Percentiles rank a stretch among this genome's conserved stretches.
Evolutionary conservation across 2,329 filamentous ascomycete genomes (phyloP).

Genomic region (Penicillium vulpinum): DNA sequence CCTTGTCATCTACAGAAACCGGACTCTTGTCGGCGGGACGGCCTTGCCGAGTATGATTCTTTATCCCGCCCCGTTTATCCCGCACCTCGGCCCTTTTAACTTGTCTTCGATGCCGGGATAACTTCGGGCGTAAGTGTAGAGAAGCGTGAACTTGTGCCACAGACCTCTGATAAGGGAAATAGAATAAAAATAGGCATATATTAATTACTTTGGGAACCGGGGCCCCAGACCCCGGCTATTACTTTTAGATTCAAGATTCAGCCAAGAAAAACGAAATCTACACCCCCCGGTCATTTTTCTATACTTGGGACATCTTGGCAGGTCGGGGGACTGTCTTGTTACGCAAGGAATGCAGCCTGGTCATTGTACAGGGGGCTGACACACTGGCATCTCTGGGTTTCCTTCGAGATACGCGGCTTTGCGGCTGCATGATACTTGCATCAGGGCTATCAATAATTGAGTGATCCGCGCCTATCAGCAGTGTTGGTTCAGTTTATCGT

Average conservation of each 20-base stretch:
- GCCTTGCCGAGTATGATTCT: constrained; percentile 20
- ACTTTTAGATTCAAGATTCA: constrained; percentile 2
- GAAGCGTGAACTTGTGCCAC: background rate
- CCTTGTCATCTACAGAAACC: constrained; percentile 7
- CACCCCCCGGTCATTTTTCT: background rate
- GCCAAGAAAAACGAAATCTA: background rate
- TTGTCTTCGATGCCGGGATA: background rate
- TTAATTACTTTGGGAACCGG: background rate
- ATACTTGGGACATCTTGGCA: background rate
- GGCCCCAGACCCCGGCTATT: constrained; percentile 2
- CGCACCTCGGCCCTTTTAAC: background rate
- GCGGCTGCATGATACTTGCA: constrained; percentile 21
- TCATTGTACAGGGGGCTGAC: constrained; percentile 5
- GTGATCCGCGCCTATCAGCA: constrained; percentile 25
- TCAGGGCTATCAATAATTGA: constrained; percentile 18
- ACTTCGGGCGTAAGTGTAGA: background rate
- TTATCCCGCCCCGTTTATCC: constrained; percentile 13
- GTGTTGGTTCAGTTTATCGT: background rate
- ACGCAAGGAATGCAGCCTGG: constrained; percentile 7
- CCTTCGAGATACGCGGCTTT: constrained; percentile 17
- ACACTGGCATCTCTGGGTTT: constrained; percentile 3
- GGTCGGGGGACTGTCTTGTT: background rate
- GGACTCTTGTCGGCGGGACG: background rate
- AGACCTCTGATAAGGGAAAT: background rate
- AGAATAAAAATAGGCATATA: too few species aligned